phyloP scores from a whole-genome alignment of 2,329 filamentous ascomycete genomes.

The Sclerotinia minor region DNA sequence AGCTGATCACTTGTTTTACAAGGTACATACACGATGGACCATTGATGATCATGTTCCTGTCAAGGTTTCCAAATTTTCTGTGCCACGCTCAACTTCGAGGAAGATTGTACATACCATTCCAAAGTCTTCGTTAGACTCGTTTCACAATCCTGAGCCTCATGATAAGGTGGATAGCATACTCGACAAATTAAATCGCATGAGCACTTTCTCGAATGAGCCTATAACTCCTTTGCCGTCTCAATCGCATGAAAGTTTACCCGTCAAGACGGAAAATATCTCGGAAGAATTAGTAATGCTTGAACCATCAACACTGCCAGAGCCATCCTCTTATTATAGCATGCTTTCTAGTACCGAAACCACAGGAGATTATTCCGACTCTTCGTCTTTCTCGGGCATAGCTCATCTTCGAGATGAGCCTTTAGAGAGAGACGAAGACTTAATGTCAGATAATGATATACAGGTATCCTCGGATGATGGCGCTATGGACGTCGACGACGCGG shows the following conservation, averaged over 20 bases:
- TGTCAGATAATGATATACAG: conserved; percentile 13
- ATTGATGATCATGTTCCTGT: neutral
- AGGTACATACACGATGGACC: conserved; percentile 46
- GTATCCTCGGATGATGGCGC: conserved; percentile 1
- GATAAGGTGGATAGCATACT: conserved; percentile 21
- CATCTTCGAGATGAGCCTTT: conserved; percentile 13
- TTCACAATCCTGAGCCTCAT: conserved; percentile 18
- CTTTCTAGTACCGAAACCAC: neutral
- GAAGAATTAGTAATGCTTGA: conserved; percentile 8
- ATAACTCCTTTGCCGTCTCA: conserved; percentile 1
- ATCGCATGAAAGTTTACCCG: neutral
- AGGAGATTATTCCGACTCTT: conserved; percentile 2
- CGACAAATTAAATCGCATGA: conserved; percentile 21
- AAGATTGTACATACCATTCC: conserved; percentile 31
- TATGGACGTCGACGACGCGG: conserved; percentile 8
- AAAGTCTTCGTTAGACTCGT: conserved; percentile 29
- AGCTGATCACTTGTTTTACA: conserved; percentile 63
- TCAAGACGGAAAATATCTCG: conserved; percentile 4
- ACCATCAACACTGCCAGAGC: conserved; percentile 23
- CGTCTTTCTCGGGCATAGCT: neutral
- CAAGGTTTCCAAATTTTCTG: conserved; percentile 29
- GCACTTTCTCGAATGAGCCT: neutral
- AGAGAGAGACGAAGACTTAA: neutral
- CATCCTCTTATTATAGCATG: conserved; percentile 7
- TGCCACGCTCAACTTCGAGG: conserved; percentile 21